Conservation (phyloP, 2,329 filamentous ascomycete species). For the Pseudocercospora ulei region DNA sequence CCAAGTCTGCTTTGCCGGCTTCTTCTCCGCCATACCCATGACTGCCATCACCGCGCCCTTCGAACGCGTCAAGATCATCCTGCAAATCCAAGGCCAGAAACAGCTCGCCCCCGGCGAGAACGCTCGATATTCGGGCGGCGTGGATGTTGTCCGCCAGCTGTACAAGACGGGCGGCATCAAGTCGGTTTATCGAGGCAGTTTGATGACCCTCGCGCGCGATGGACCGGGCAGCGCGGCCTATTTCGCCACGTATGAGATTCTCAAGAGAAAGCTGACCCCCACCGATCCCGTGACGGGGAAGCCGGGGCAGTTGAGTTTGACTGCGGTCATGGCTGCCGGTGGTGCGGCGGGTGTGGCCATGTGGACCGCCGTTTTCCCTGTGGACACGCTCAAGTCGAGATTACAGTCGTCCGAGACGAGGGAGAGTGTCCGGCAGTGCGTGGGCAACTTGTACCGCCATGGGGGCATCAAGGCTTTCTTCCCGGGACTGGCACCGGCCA, state of each 20-base stretch:
- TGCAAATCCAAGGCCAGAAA: constrained; percentile 94
- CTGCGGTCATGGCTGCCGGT: constrained; percentile 75
- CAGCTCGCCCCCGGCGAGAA: constrained; percentile 76
- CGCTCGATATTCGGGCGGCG: constrained; percentile 75
- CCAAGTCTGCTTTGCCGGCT: constrained; percentile 84
- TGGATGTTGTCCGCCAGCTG: constrained; percentile 86
- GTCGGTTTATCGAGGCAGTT: constrained; percentile 82
- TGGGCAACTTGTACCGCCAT: constrained; percentile 69
- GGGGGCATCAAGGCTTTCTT: constrained; percentile 91
- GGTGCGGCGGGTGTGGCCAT: constrained; percentile 89
- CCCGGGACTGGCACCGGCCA: constrained; percentile 85
- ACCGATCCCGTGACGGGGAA: constrained; percentile 62
- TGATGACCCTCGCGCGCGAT: constrained; percentile 86
- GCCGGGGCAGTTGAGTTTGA: constrained; percentile 67
- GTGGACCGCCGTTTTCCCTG: constrained; percentile 98
- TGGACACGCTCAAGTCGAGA: constrained; percentile 91
- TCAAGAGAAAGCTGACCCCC: constrained; percentile 80
- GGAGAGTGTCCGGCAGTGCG: constrained; percentile 67
- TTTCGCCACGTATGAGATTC: constrained; percentile 93
- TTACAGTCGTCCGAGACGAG: constrained; percentile 85
- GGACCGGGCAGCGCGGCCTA: constrained; percentile 89
- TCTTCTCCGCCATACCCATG: constrained; percentile 97
- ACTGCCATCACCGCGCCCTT: constrained; percentile 97
- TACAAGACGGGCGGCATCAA: constrained; percentile 84
- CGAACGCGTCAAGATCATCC: constrained; percentile 95